Conservation (phyloP, 2,329 filamentous ascomycete genomes). For the Trichoderma sp. region DNA sequence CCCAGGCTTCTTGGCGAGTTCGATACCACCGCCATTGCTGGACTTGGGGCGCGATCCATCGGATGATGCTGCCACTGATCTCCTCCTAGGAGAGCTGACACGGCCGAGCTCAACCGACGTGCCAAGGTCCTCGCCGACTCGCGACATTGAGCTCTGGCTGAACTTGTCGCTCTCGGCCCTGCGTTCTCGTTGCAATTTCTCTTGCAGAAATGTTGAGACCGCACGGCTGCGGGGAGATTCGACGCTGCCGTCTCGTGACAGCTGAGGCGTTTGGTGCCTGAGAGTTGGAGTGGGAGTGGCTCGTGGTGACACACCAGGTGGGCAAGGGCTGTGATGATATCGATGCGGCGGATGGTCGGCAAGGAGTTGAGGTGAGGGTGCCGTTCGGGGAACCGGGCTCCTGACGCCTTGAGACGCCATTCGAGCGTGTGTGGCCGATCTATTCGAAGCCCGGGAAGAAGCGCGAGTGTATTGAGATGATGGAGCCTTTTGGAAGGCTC, state of each 20-base stretch:
- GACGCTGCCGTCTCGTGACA: conserved; percentile 45
- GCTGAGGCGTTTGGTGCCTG: conserved; percentile 40
- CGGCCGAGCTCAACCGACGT: conserved; percentile 42
- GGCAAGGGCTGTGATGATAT: conserved; percentile 40
- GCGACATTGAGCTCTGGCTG: conserved; percentile 33
- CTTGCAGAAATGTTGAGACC: conserved; percentile 56
- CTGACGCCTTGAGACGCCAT: conserved; percentile 44
- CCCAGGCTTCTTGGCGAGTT: conserved; percentile 50
- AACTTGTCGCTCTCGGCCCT: conserved; percentile 50
- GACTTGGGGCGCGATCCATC: conserved; percentile 44
- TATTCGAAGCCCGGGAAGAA: conserved; percentile 49
- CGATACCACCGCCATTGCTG: conserved; percentile 40
- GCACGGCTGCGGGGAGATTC: conserved; percentile 44
- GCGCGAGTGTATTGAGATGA: conserved; percentile 42
- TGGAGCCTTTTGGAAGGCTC: conserved; percentile 31
- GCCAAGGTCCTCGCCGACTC: conserved; percentile 41
- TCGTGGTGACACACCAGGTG: conserved; percentile 37
- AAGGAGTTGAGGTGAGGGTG: conserved; percentile 39
- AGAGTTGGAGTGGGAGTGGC: conserved; percentile 43
- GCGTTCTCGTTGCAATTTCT: conserved; percentile 55
- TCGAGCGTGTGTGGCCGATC: conserved; percentile 45
- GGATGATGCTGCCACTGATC: conserved; percentile 35
- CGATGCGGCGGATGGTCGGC: conserved; percentile 41
- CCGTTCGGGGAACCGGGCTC: conserved; percentile 45
- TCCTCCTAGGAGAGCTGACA: conserved; percentile 43